Conservation (phyloP, 2,329 filamentous ascomycete species). For the Xenosphaeropsis pyriputrescens region DNA sequence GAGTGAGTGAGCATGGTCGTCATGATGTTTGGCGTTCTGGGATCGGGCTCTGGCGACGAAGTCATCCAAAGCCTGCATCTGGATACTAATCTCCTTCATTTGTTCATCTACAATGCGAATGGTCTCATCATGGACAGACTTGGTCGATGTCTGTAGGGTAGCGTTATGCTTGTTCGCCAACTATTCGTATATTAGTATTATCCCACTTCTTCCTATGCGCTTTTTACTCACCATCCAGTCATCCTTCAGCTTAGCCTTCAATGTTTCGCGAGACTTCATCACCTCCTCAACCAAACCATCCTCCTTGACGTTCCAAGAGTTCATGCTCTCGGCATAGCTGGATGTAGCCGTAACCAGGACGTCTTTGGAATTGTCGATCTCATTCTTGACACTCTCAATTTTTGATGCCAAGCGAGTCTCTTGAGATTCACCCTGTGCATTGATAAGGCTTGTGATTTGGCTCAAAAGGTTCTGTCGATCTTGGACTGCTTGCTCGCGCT, state of each 20-base stretch:
- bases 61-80: slow-evolving; percentile 81
- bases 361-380: slow-evolving; percentile 48
- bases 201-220: background rate
- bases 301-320: slow-evolving; percentile 58
- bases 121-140: slow-evolving; percentile 81
- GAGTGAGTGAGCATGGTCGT: slow-evolving; percentile 53
- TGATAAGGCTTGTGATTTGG: slow-evolving; percentile 68
- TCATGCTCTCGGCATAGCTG: slow-evolving; percentile 57
- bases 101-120: slow-evolving; percentile 82
- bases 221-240: slow-evolving; percentile 60
- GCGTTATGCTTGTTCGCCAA: slow-evolving; percentile 63
- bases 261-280: slow-evolving; percentile 54
- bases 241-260: slow-evolving; percentile 72
- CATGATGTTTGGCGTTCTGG: slow-evolving; percentile 68
- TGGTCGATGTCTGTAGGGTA: slow-evolving; percentile 72
- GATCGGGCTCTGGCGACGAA: slow-evolving; percentile 72
- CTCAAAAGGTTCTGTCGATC: slow-evolving; percentile 62
- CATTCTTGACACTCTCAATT: slow-evolving; percentile 45
- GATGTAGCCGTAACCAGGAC: slow-evolving; percentile 49
- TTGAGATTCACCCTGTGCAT: slow-evolving; percentile 58
- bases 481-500: slow-evolving; percentile 54
- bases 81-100: slow-evolving; percentile 70
- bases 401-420: slow-evolving; percentile 54
- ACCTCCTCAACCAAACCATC: slow-evolving; percentile 56
- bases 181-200: slow-evolving; percentile 24